These are phyloP conservation scores for Mycena rebaudengoi DNA, from an alignment of 768 basidiomycete species.

Conservation along the genomic window DNA sequence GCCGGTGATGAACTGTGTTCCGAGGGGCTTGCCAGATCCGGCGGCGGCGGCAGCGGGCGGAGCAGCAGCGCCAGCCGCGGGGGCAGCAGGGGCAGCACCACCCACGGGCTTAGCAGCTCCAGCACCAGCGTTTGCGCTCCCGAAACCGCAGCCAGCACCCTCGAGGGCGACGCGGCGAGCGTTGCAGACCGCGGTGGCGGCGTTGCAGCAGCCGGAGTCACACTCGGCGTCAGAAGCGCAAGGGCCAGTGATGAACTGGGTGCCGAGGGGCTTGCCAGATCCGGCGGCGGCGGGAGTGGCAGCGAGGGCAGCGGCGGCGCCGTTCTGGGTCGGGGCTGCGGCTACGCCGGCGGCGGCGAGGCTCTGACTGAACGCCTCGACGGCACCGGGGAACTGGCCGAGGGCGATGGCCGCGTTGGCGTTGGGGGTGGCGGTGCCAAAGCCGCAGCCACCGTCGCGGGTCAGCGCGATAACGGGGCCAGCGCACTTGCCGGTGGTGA, in stretches of 20 bases:
- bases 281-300: no score
- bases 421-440: no score
- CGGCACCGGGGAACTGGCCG: no score
- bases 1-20: slow-evolving; percentile 14
- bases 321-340: no score
- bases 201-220: background rate
- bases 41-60: background rate
- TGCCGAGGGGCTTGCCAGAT: no score
- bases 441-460: no score
- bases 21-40: background rate
- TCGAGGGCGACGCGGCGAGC: background rate
- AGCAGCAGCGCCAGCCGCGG: background rate
- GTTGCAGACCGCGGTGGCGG: background rate
- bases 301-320: no score
- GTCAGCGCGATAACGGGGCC: no score
- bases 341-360: no score
- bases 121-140: background rate
- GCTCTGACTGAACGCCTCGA: no score
- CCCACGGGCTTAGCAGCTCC: background rate
- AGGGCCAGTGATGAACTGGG: slow-evolving; percentile 12
- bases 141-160: slow-evolving; percentile 4
- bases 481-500: no score
- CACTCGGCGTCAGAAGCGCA: slow-evolving; percentile 12
- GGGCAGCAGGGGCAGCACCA: background rate
- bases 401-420: no score